Evolutionary conservation across 2,329 filamentous ascomycete species (phyloP).

Genomic region (Calonectria multiphialidica): DNA sequence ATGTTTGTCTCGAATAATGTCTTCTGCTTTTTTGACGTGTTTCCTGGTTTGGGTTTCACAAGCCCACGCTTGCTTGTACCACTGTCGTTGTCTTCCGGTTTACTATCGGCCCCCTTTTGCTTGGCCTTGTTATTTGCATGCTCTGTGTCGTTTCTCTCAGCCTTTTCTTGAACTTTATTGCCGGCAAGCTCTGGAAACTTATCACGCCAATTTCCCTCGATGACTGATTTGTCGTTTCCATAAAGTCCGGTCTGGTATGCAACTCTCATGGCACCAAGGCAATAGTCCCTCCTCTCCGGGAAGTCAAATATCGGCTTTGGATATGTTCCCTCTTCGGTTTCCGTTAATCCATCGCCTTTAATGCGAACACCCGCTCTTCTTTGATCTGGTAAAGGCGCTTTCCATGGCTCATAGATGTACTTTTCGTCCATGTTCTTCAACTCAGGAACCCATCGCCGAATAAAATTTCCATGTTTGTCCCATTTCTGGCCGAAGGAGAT

Average conservation of each 20-base stretch:
- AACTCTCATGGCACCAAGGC: slow-evolving; percentile 76
- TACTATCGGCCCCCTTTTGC: slow-evolving; percentile 31
- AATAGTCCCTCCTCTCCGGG: slow-evolving; percentile 68
- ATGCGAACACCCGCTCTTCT: slow-evolving; percentile 75
- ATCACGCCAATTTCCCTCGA: slow-evolving; percentile 69
- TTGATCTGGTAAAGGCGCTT: slow-evolving; percentile 76
- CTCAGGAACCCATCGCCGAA: slow-evolving; percentile 77
- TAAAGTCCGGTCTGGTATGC: slow-evolving; percentile 75
- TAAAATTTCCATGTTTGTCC: slow-evolving; percentile 76
- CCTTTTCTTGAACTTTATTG: slow-evolving; percentile 55
- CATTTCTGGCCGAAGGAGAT: slow-evolving; percentile 81
- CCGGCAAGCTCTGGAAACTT: slow-evolving; percentile 54
- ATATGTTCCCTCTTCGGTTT: slow-evolving; percentile 65
- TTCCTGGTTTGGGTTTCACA: slow-evolving; percentile 24
- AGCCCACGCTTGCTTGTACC: slow-evolving; percentile 40
- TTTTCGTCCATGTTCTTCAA: slow-evolving; percentile 71
- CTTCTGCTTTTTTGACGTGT: slow-evolving; percentile 44
- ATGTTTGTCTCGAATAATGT: slow-evolving; percentile 4
- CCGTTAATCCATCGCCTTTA: slow-evolving; percentile 63
- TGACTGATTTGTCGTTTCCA: slow-evolving; percentile 71
- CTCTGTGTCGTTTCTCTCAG: slow-evolving; percentile 49
- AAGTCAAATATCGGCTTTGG: slow-evolving; percentile 87
- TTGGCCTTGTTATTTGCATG: slow-evolving; percentile 47
- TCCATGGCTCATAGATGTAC: slow-evolving; percentile 86
- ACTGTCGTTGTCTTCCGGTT: slow-evolving; percentile 1